A percentile compares a stretch with the other conserved stretches of the same genome.
phyloP scores from a whole-genome alignment of 1,284 basidiomycete species.

The Cryptococcus amylolentus region DNA sequence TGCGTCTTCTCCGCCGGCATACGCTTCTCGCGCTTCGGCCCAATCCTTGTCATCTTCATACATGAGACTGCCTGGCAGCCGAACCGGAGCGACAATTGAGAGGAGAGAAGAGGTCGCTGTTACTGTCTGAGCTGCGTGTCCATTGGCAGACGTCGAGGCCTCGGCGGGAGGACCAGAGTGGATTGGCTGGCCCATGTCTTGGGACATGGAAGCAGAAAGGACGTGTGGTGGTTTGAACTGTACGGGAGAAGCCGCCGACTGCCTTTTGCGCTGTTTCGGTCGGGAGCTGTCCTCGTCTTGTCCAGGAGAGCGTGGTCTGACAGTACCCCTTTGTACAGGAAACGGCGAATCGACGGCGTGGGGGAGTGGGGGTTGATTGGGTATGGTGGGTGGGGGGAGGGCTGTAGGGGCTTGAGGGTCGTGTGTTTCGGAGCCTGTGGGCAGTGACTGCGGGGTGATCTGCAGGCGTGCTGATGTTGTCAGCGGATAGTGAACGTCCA shows the following conservation, averaged over 20 bases:
- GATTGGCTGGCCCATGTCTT: slow-evolving; percentile 16
- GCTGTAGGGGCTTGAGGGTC: not conserved
- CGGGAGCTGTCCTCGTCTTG: slow-evolving; percentile 8
- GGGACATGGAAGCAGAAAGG: not conserved
- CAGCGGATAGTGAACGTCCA: too few species aligned
- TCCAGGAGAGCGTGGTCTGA: slow-evolving; percentile 16
- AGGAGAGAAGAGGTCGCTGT: slow-evolving; percentile 12
- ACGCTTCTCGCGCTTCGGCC: slow-evolving; percentile 13
- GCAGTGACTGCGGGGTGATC: not conserved
- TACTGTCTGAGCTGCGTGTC: not conserved
- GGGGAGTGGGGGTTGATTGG: not conserved
- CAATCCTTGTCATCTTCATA: slow-evolving; percentile 44
- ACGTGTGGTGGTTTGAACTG: too few species aligned
- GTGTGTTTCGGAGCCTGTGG: too few species aligned
- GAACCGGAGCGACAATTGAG: slow-evolving; percentile 9
- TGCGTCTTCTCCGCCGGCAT: not conserved
- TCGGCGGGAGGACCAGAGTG: slow-evolving; percentile 1
- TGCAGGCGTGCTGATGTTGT: too few species aligned
- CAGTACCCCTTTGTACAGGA: slow-evolving; percentile 17
- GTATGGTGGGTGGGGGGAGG: not conserved
- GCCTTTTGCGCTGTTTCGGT: slow-evolving; percentile 10
- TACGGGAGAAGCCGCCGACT: slow-evolving; percentile 5
- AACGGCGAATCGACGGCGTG: too few species aligned
- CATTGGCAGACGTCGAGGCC: slow-evolving; percentile 5
- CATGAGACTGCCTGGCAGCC: slow-evolving; percentile 29